phyloP scores from a whole-genome alignment of 164 flowering plant species.

The grape (Vitis vinifera) region DNA sequence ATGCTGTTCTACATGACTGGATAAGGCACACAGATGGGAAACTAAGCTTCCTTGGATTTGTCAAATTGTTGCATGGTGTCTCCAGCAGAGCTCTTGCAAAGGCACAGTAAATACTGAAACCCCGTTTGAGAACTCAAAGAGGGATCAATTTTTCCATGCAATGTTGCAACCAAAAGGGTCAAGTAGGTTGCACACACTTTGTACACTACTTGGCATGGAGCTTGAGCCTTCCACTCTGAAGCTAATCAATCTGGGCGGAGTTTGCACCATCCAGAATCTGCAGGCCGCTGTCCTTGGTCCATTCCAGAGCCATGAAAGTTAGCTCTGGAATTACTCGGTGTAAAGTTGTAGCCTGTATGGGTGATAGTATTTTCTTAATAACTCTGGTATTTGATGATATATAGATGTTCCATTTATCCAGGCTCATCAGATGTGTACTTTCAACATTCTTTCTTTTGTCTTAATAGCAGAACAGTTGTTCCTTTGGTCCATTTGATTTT shows the following conservation, averaged over 20 bases:
- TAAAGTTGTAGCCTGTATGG: not conserved
- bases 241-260: not conserved
- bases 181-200: no score
- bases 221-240: not conserved
- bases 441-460: no score
- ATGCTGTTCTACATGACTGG: constrained; percentile 89
- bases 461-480: no score
- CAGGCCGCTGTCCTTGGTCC: not conserved
- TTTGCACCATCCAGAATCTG: constrained; percentile 1
- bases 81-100: constrained; percentile 64
- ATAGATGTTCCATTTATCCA: not conserved
- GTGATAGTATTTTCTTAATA: no score
- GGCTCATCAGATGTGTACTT: not conserved
- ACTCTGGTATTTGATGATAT: not conserved
- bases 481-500: no score
- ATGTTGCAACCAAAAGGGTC: no score
- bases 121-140: not conserved
- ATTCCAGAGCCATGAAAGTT: not conserved
- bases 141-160: not conserved
- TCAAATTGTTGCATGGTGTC: constrained; percentile 80
- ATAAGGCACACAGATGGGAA: constrained; percentile 91
- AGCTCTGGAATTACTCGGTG: not conserved
- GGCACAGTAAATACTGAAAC: constrained; percentile 28
- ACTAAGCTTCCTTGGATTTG: constrained; percentile 91
- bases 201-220: not conserved